phyloP scores from a whole-genome alignment of 2,329 filamentous ascomycete genomes.

The Aspergillus ruber region DNA sequence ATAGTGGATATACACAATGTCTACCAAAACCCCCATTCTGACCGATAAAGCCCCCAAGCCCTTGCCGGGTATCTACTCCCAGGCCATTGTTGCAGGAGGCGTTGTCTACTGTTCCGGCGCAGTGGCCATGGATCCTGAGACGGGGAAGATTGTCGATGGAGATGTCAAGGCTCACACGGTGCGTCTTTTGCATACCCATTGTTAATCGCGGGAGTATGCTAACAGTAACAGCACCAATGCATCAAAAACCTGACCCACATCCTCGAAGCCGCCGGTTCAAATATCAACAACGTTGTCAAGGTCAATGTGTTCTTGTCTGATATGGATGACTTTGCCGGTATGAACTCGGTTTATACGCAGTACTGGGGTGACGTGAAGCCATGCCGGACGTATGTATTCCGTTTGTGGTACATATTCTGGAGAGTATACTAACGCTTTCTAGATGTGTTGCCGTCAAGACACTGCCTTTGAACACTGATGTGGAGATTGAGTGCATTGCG shows the following conservation, averaged over 20 bases:
- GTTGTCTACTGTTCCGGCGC: constrained; percentile 66
- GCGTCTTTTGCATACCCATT: constrained; percentile 11
- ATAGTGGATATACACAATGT: constrained; percentile 17
- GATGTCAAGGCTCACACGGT: constrained; percentile 51
- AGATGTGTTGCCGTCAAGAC: constrained; percentile 80
- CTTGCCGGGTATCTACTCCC: constrained; percentile 50
- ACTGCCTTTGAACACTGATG: constrained; percentile 75
- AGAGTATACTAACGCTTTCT: not conserved
- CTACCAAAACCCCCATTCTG: constrained; percentile 35
- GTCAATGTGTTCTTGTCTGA: constrained; percentile 60
- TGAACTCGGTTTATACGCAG: constrained; percentile 81
- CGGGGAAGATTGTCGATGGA: constrained; percentile 50
- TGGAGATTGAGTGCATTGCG: constrained; percentile 88
- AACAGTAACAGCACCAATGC: constrained; percentile 41
- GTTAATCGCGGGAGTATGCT: not conserved
- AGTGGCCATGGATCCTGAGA: constrained; percentile 53
- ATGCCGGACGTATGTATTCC: constrained; percentile 21
- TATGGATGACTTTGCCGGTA: constrained; percentile 63
- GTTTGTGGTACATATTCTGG: too few relatives aligned
- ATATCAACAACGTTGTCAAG: constrained; percentile 58
- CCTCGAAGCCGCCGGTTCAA: constrained; percentile 55
- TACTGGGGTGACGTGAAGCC: constrained; percentile 62
- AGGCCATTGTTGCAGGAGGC: constrained; percentile 57
- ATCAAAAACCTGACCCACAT: constrained; percentile 55
- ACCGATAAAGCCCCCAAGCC: constrained; percentile 48